A percentile compares a stretch with the other conserved stretches of the same genome.
phyloP scores from a whole-genome alignment of 306 rosid species.

The Dryas octopetala region DNA sequence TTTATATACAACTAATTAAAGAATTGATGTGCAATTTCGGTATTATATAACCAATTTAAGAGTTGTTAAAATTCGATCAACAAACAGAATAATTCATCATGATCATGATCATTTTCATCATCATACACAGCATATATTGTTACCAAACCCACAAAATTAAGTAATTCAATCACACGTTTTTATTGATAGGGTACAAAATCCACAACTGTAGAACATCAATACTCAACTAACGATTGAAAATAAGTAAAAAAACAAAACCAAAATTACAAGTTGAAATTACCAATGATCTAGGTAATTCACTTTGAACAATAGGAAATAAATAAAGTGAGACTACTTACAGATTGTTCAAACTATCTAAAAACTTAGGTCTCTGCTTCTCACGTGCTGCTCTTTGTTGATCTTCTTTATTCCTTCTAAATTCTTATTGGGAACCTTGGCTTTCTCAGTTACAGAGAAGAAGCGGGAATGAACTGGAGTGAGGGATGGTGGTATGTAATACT shows the following conservation, averaged over 20 bases:
- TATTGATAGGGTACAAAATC: too few species aligned
- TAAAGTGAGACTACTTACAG: conserved; percentile 7
- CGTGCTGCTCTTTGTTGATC: neutral
- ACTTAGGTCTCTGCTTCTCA: neutral
- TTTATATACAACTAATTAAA: too few species aligned
- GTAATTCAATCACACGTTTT: too few species aligned
- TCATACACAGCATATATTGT: too few species aligned
- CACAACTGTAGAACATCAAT: too few species aligned
- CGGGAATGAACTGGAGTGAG: neutral
- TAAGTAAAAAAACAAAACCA: neutral
- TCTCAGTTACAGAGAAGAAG: neutral
- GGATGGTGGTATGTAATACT: neutral
- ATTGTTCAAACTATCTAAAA: conserved; percentile 2
- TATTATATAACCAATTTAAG: too few species aligned
- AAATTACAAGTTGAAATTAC: neutral
- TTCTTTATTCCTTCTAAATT: neutral
- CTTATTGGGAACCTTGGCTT: neutral
- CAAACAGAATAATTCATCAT: too few species aligned
- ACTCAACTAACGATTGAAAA: neutral
- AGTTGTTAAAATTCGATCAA: too few species aligned
- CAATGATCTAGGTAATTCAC: too few species aligned
- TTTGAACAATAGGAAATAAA: neutral
- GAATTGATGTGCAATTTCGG: too few species aligned
- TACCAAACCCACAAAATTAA: too few species aligned
- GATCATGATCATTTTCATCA: too few species aligned